Evolutionary conservation across 75 land plant genomes (phyloP).

Genomic region (Pinus albicaulis): DNA sequence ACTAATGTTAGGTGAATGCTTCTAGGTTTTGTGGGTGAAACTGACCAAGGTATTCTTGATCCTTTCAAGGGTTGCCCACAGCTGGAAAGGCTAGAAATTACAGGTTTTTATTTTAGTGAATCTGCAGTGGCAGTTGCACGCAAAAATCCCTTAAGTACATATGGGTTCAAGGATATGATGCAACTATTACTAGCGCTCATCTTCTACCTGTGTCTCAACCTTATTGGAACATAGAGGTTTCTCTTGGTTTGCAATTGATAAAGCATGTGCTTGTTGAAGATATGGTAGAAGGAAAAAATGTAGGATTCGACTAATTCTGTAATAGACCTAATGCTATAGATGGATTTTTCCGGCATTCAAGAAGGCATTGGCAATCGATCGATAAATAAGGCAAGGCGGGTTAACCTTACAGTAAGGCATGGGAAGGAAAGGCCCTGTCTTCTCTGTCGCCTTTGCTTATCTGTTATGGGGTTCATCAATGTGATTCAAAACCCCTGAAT

Average conservation of each 20-base stretch:
- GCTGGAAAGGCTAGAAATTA: conserved; percentile 37
- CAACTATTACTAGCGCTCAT: conserved; percentile 11
- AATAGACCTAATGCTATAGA: no score
- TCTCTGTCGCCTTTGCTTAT: no score
- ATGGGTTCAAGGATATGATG: conserved; percentile 34
- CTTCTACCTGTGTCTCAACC: conserved; percentile 26
- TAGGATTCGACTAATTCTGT: no score
- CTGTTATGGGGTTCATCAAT: no score
- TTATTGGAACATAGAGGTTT: conserved; percentile 33
- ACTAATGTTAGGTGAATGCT: conserved; percentile 35
- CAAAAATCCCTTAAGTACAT: conserved; percentile 25
- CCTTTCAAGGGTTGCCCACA: conserved; percentile 28
- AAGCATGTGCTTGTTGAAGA: no score
- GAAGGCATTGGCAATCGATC: no score
- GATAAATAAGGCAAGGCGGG: no score
- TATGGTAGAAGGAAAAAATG: no score
- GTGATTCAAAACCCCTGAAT: no score
- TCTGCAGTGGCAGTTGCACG: conserved; percentile 12
- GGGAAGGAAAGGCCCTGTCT: no score
- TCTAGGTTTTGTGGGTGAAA: conserved; percentile 33
- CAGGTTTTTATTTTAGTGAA: conserved; percentile 31
- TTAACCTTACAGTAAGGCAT: no score
- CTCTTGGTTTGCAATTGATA: conserved; percentile 11
- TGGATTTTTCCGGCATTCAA: no score
- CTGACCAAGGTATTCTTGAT: conserved; percentile 22